Base-by-base conservation (phyloP, 352 stramenopile species). In the Phytophthora cryptogea region DNA sequence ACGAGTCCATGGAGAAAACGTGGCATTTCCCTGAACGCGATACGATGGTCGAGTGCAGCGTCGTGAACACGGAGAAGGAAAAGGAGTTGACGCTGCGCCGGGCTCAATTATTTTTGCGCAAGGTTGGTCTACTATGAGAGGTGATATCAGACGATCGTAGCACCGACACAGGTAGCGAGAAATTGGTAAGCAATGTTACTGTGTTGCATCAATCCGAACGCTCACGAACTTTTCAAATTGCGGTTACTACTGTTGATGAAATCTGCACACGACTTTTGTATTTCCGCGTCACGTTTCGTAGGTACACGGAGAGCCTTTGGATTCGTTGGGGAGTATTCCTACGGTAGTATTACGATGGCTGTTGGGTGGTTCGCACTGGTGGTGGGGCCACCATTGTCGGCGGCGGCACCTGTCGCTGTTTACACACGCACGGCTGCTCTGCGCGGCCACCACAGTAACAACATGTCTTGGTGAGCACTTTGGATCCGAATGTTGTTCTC, bases 401-500 rank as follows among this genome's bases (percentile, higher is more conserved):
- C 4, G 60, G 45, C 47, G 43, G 23, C 33, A 56, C 33, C 13
- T 66, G 49, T 28, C 62, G 67, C 44, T 73, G 53, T 62, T 71
- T 76, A 53, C 67, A 76, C 9, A 72, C 63, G 32, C 67, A 76
- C 3, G 63, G 63, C 36, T 76, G 68, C 9, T 72, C 68, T 28
- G 59, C 54, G 59, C 31, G 54, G 17, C 73, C 72, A 1, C 65
- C 56, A 51, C 78, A 90, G 41, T 83, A 72, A 54, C 81, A 88
- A 74, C 85, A 94, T 54, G 61, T 74, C 57, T 90, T 90, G 53
- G 78, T 89, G 33, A 94, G 74, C 44, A 94, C 83, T 63, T 89
- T 89, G 35, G 78, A 75, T 56, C 83, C 83, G 40, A 86, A 78
- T 13, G 85, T 89, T 20, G 76, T 85, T 69, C 72, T 76, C 85